phyloP scores from a whole-genome alignment of 108 stramenopile species.

The Seminavis robusta region DNA sequence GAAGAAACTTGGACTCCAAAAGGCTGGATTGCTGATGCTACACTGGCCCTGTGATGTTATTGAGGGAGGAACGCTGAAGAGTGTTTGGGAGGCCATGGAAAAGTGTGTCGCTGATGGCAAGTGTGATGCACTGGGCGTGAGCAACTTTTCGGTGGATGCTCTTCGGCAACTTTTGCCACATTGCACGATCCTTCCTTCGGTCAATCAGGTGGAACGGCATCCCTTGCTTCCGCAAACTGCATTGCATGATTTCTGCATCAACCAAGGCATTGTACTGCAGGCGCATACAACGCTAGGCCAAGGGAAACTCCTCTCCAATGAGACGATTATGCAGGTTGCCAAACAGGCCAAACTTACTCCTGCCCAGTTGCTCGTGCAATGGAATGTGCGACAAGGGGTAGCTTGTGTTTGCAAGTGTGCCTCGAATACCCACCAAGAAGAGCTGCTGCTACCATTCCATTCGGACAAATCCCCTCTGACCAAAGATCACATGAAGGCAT shows the following conservation, averaged over 20 bases:
- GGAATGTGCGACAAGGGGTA: constrained; percentile 75
- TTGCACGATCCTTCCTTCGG: constrained; percentile 42
- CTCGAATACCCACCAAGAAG: constrained; percentile 33
- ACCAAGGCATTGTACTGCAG: constrained; percentile 52
- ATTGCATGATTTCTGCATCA: constrained; percentile 63
- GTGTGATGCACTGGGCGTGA: constrained; percentile 64
- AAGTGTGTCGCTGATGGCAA: constrained; percentile 38
- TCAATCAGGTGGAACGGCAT: constrained; percentile 87
- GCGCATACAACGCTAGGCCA: constrained; percentile 61
- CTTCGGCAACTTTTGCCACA: constrained; percentile 40
- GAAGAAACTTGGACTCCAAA: constrained; percentile 19
- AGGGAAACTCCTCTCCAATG: constrained; percentile 28
- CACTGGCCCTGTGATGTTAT: constrained; percentile 84
- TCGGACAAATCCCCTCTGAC: constrained; percentile 12
- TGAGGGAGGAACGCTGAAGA: constrained; percentile 30
- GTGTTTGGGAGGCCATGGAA: constrained; percentile 80
- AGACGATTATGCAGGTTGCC: constrained; percentile 10
- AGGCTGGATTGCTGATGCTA: constrained; percentile 62
- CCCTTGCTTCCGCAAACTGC: constrained; percentile 61
- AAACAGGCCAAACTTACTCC: constrained; percentile 36
- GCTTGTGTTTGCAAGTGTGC: constrained; percentile 56
- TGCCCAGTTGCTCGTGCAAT: constrained; percentile 57
- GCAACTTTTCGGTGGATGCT: constrained; percentile 63
- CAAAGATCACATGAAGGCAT: constrained; percentile 45
- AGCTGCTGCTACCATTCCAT: constrained; percentile 14